Base-by-base conservation (phyloP, 108 stramenopile species). In the Licmophora abbreviata region DNA sequence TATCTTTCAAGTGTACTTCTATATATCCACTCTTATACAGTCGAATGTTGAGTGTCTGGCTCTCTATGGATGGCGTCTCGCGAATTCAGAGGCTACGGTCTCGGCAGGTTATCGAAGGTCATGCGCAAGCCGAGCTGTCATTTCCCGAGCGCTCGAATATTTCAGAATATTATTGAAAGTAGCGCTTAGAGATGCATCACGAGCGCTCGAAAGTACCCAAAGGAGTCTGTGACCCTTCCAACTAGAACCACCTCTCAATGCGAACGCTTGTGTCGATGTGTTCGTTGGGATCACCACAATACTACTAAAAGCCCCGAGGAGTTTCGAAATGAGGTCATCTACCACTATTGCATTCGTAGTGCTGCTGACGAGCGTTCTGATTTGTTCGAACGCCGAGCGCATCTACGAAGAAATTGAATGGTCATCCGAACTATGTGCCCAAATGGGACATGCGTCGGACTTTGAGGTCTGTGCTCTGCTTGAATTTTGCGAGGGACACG, bases 1-100 rank as follows among this genome's bases (percentile, higher is more conserved):
- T 77, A 17, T 50, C 64, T 9, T 55, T 44, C 14, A 57, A 66
- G 23, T 42, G 61, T 3, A 80, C 56, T 57, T 40, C 76, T 35
- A 86, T 87, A 46, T 83, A 87, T 20, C 83, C 89, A 1, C 79
- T 83, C 54, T 85, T 89, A 52, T 93, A 85, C n/a, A 85, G 71
- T 93, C 42, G 73, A 81, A 40, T 93, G 87, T 54, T 93, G 79
- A 1, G 38, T 20, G 20, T 40, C 18, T 40, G 38, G 38, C 38
- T 18, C n/a, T n/a, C n/a, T n/a, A n/a, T n/a, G n/a, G n/a, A n/a
- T n/a, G n/a, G n/a, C n/a, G n/a, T n/a, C n/a, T n/a, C n/a, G n/a
- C n/a, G n/a, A n/a, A n/a, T n/a, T n/a, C n/a, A n/a, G n/a, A n/a
- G n/a, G n/a, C n/a, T n/a, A n/a, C n/a, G n/a, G n/a, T n/a, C n/a